Percentiles rank a stretch among this genome's conserved stretches.
These are phyloP conservation scores for Fraxinus americana DNA, from an alignment of 257 asterid genomes.

Conservation along the genomic window DNA sequence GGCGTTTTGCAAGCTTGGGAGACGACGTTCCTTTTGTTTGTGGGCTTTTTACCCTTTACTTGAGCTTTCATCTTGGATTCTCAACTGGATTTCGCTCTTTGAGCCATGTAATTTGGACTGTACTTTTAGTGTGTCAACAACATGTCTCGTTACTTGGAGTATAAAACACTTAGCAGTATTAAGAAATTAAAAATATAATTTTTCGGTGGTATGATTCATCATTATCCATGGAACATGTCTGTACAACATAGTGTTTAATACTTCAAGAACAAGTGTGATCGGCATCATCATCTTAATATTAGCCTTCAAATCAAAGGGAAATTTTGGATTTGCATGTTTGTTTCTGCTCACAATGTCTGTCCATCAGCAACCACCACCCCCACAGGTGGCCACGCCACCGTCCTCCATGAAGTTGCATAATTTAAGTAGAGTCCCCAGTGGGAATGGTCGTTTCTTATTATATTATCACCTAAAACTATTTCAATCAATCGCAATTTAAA, in stretches of 20 bases:
- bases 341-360: neutral
- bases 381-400: neutral
- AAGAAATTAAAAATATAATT: too few species aligned
- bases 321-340: neutral
- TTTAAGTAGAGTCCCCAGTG: neutral
- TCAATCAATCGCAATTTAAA: neutral
- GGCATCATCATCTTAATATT: neutral
- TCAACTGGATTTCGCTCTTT: too few species aligned
- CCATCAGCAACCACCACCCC: neutral
- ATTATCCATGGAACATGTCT: too few species aligned
- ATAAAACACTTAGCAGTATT: neutral
- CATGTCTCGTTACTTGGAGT: neutral
- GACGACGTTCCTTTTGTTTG: too few species aligned
- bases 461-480: neutral
- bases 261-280: too few species aligned
- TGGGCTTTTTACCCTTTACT: too few species aligned
- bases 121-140: too few species aligned
- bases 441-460: neutral
- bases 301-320: neutral
- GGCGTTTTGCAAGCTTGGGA: too few species aligned
- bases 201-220: too few species aligned
- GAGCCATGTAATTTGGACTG: too few species aligned
- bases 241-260: too few species aligned
- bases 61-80: too few species aligned
- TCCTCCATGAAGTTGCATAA: neutral